Percentiles rank a stretch among this genome's conserved stretches.
Conservation (phyloP, 257 asterid species). For the Handroanthus guayacan region DNA sequence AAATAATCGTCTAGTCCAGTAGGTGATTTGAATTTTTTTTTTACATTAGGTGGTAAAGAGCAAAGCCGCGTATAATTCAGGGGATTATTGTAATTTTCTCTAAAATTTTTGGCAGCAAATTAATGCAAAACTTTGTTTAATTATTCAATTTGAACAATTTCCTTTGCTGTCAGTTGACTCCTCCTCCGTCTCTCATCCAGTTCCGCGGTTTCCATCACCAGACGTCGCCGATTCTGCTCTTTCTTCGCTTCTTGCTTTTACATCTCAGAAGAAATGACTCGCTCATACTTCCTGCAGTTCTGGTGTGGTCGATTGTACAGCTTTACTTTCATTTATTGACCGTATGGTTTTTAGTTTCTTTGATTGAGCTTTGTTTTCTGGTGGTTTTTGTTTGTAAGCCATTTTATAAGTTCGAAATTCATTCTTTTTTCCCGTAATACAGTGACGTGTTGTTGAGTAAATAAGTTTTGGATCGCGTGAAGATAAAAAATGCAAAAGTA, state of each 20-base stretch:
- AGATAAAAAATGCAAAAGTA: not conserved
- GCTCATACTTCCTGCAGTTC: not conserved
- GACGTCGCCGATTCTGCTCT: conserved; percentile 6
- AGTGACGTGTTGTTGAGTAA: not conserved
- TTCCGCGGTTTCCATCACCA: not conserved
- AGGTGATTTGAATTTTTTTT: too few relatives aligned
- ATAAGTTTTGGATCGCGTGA: not conserved
- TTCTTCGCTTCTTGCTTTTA: not conserved
- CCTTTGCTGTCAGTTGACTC: not conserved
- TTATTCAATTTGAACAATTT: too few relatives aligned
- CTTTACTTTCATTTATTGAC: conserved; percentile 9
- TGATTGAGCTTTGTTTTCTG: not conserved
- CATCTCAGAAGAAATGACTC: not conserved
- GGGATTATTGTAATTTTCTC: too few relatives aligned
- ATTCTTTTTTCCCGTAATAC: not conserved
- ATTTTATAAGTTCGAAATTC: not conserved
- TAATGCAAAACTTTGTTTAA: too few relatives aligned
- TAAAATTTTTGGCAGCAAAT: too few relatives aligned
- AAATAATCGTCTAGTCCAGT: too few relatives aligned
- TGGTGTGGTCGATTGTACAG: not conserved
- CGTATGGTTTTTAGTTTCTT: not conserved
- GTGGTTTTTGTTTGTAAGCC: not conserved
- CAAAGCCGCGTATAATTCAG: too few relatives aligned
- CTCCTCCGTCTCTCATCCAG: not conserved
- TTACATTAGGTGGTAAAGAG: too few relatives aligned